Evolutionary conservation across 805 yeast species (phyloP).

Genomic region (Metschnikowia dekortorum): DNA sequence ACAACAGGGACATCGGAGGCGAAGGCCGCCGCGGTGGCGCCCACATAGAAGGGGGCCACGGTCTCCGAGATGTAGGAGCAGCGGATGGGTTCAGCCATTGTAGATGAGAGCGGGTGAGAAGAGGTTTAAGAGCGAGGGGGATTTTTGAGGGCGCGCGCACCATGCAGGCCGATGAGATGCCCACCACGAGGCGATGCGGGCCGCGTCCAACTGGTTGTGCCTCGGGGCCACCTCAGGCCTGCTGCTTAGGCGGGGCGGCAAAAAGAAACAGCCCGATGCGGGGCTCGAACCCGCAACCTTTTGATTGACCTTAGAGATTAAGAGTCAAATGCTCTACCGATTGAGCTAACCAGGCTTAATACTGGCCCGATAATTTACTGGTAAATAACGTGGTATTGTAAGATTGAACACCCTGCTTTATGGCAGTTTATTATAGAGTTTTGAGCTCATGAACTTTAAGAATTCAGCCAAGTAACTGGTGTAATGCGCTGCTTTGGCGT

Average conservation of each 20-base stretch:
- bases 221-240: too few species aligned
- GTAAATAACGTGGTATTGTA: too few species aligned
- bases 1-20: constrained; percentile 57
- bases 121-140: neutral
- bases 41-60: constrained; percentile 81
- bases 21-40: constrained; percentile 72
- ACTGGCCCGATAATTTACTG: too few species aligned
- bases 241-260: neutral
- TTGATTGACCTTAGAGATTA: constrained; percentile 19
- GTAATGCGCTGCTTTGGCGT: too few species aligned
- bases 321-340: constrained; percentile 22
- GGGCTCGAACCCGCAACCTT: constrained; percentile 23
- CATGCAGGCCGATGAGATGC: constrained; percentile 19
- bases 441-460: too few species aligned
- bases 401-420: too few species aligned
- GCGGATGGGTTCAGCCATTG: constrained; percentile 17
- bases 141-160: neutral
- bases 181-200: too few species aligned
- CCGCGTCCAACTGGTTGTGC: too few species aligned
- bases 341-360: constrained; percentile 19
- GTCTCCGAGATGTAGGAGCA: constrained; percentile 23
- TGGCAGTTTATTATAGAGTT: too few species aligned
- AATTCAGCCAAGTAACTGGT: too few species aligned
- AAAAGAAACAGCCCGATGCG: constrained; percentile 18
- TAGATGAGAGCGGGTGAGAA: neutral